Evolutionary conservation across 192 early-diverging fungal species (phyloP), one percentile per base, ranked within the genome.

Genomic region (Dissophora ornata): DNA sequence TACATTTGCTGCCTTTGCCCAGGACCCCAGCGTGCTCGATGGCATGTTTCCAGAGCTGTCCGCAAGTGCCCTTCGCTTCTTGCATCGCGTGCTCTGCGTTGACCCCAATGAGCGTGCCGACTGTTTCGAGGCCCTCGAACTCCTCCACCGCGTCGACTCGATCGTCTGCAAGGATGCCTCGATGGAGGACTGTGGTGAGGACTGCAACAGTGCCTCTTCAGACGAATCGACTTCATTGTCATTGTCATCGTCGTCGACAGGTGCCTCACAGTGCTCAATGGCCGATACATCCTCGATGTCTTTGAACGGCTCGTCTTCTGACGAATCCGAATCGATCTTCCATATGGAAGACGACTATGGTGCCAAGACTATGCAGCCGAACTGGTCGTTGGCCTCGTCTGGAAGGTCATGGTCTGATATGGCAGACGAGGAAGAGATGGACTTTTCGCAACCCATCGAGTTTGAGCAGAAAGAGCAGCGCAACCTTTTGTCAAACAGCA

Each of bases 1-100:
- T 16, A 82, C 82, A 16, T 88, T 80, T 77, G 71, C 75, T 10
- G 85, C 84, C 58, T 88, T 80, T 49, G 80, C 57, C 15, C 79
- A 82, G 40, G 74, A 86, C 34, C 71, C 85, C 7, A 61, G 55
- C 19, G 80, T 88, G 5, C 62, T 88, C 29, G 81, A 81, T 47
- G 80, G 86, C 36, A 79, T 88, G 79, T 86, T 88, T 56, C 87
- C 87, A 54, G 75, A 77, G 9, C 34, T 88, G 57, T 83, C 87
- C 33, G 34, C 70, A 11, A 52, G 67, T 21, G 67, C 67, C 6
- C 63, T 74, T 30, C 69, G 74, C 16, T 81, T 88, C 38, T 65
- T 88, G 56, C 74, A 79, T 38, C 58, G 62, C 30, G 78, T 81
- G 25, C 78, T 88, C 16, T 69, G 78, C 33, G 40, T 81, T 18